Base-by-base conservation (phyloP, 768 basidiomycete genomes). In the Guyanaporus albipodus region DNA sequence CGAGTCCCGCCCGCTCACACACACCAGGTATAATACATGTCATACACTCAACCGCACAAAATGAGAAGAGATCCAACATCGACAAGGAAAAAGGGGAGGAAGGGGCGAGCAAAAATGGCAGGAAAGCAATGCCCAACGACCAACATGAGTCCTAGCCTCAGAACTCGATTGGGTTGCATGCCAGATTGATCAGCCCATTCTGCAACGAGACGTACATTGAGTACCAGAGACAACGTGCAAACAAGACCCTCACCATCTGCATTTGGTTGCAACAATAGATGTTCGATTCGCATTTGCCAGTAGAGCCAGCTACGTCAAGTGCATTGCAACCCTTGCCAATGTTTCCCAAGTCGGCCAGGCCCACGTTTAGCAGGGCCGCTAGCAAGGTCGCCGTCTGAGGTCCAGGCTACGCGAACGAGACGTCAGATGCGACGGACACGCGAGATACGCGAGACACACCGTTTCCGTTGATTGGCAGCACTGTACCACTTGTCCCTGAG, bases 131-230 rank as follows among this genome's bases (percentile, higher is more conserved):
- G 36, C 44, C 44, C 44, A 55, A 56, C 21, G 29, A 24, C 24
- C 42, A 38, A 42, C 56, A 42, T 15, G 35, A 17, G 42, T 39
- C 42, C 52, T n/a, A 38, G 40, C 44, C 50, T 38, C 34, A 49
- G 11, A 48, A n/a, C 6, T 24, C 18, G 10, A 55, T 11, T 9
- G 64, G 52, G 19, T 38, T 49, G 33, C 64, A 64, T 41, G 57
- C 57, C 38, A 64, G 22, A 37, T 64, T 64, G 24, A 66, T 34
- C 37, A 66, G 22, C 38, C 64, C 64, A 6, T 42, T 37, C 54
- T 66, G 29, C 36, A 33, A 34, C 17, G 18, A 1, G 2, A 23
- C n/a, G 14, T 19, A n/a, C 4, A 27, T 36, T n/a, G 9, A 21
- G 5, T 4, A 1, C 4, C 18, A n/a, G 9, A 15, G 24, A 23